Evolutionary conservation across 768 basidiomycete genomes (phyloP), one percentile per base, ranked within the genome.

Genomic region (Melanogaster broomeanus): DNA sequence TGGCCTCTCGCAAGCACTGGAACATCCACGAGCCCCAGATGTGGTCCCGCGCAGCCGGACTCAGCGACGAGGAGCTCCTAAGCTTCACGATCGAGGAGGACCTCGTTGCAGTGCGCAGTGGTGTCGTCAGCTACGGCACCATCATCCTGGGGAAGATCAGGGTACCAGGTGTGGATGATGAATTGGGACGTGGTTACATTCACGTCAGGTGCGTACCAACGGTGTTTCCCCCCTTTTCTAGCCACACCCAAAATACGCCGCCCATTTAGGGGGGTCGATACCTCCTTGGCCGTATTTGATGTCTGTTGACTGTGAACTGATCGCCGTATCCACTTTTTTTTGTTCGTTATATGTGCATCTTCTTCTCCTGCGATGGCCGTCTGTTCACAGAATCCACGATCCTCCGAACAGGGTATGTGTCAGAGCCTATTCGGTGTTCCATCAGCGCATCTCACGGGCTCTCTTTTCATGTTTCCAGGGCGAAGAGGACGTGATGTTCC

Each of bases 131-230:
- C 51, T 83, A 90, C 64, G 89, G 89, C 15, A 81, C 77, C 10
- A 80, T 90, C 50, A 80, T 92, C 53, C 65, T 92, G 11, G 88
- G 90, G 24, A 90, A 91, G 76, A 79, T 90, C 65, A 79, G 78
- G 59, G 75, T 90, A 40, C 85, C 87, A 8, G 85, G 79, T 19
- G 71, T 89, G 47, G 72, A 79, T 7, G 87, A 88, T 60, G 71
- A 80, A 60, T 18, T 59, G 27, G 86, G 88, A 25, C 74, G 75
- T 58, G 88, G 88, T 11, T 88, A 77, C 60, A 59, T 90, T 47
- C 87, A 90, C 57, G 80, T 90, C 62, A 80, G 87, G 87, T 88
- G 58, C 59, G 76, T 67, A n/a, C n/a, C n/a, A n/a, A n/a, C n/a
- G 44, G 35, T 10, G 35, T 49, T 19, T 39, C 48, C 35, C 30